Evolutionary conservation across 495 filamentous ascomycete genomes (phyloP).

Genomic region (Extremus antarcticus): DNA sequence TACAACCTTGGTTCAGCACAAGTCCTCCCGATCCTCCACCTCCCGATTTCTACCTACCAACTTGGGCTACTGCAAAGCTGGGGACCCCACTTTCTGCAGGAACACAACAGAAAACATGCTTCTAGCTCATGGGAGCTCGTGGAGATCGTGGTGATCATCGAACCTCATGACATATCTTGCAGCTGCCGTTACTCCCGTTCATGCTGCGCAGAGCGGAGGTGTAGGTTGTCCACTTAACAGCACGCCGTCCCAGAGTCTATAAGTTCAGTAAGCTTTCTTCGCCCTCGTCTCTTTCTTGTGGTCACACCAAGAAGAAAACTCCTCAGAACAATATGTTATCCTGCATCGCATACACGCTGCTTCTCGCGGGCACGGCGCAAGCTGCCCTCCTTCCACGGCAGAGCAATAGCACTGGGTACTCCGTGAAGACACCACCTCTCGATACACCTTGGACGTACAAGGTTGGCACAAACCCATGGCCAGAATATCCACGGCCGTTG

Average conservation of each 20-base stretch:
- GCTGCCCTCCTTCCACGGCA: constrained; percentile 3
- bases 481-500: constrained; percentile 55
- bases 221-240: background rate
- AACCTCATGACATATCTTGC: background rate
- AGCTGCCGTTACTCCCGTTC: no score
- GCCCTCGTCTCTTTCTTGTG: background rate
- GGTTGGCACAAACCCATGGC: constrained; percentile 53
- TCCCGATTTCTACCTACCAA: background rate
- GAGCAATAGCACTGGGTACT: constrained; percentile 18
- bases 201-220: background rate
- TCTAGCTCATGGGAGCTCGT: background rate
- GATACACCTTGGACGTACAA: constrained; percentile 52
- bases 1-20: no score
- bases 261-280: background rate
- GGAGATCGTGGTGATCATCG: background rate
- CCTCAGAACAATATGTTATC: background rate
- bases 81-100: background rate
- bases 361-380: background rate
- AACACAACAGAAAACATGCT: background rate
- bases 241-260: background rate
- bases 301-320: background rate
- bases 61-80: background rate
- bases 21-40: background rate
- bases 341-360: background rate
- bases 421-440: constrained; percentile 34